Percentiles rank a stretch among this genome's conserved stretches.
Conservation (phyloP, 2,329 filamentous ascomycete genomes). For the Didymella arachidicola region DNA sequence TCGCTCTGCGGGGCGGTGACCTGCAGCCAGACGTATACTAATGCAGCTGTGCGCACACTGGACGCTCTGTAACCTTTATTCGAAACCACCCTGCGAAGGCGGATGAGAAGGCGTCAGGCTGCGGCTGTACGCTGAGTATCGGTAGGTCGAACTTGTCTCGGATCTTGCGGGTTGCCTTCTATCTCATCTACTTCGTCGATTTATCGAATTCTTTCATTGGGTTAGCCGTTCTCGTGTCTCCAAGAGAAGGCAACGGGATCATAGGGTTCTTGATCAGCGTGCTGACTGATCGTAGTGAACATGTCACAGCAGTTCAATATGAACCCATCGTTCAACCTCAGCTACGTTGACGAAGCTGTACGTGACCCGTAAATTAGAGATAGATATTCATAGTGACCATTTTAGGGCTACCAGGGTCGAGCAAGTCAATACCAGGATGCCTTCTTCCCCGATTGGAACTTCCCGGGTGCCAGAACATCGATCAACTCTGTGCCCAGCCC, state of each 20-base stretch:
- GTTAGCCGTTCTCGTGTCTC: neutral
- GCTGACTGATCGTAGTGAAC: slow-evolving; percentile 37
- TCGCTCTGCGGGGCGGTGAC: slow-evolving; percentile 38
- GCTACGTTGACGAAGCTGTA: slow-evolving; percentile 25
- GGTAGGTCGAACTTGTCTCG: slow-evolving; percentile 26
- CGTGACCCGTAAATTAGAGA: slow-evolving; percentile 17
- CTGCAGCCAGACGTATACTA: slow-evolving; percentile 42
- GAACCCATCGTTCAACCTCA: slow-evolving; percentile 27
- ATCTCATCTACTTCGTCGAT: neutral
- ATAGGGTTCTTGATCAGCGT: slow-evolving; percentile 19
- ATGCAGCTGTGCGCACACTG: slow-evolving; percentile 42
- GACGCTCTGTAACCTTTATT: slow-evolving; percentile 29
- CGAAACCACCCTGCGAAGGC: slow-evolving; percentile 25
- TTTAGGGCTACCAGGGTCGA: too few relatives aligned
- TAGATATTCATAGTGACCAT: too few relatives aligned
- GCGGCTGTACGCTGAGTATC: slow-evolving; percentile 29
- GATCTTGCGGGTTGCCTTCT: slow-evolving; percentile 8
- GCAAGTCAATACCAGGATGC: slow-evolving; percentile 10
- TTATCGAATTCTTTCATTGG: neutral
- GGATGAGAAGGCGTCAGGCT: slow-evolving; percentile 44
- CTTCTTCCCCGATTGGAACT: slow-evolving; percentile 11
- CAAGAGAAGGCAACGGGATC: too few relatives aligned
- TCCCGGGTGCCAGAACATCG: neutral
- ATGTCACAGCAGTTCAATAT: slow-evolving; percentile 39
- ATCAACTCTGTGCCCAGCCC: slow-evolving; percentile 25